A percentile compares a stretch with the other conserved stretches of the same genome.
Conservation (phyloP, 345 rosid genomes). For the Hypericum androsaemum region DNA sequence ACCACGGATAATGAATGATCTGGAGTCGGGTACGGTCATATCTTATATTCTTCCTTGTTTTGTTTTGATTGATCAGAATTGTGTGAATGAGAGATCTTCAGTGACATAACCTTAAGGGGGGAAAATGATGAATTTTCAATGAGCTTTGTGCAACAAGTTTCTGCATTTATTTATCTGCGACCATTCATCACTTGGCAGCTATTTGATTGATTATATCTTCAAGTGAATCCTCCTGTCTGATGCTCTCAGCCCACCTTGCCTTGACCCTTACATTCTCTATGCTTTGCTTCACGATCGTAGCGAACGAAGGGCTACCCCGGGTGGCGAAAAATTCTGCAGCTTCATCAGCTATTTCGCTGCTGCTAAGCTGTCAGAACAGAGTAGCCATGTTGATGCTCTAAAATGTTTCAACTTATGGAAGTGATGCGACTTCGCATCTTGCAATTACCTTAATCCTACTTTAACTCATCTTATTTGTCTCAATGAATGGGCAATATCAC, state of each 20-base stretch:
- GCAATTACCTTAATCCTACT: background rate
- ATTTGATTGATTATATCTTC: slow-evolving; percentile 20
- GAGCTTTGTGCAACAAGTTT: too few relatives aligned
- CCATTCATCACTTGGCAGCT: slow-evolving; percentile 9
- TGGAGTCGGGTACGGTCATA: too few relatives aligned
- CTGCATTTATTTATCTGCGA: too few relatives aligned
- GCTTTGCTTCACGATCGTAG: slow-evolving; percentile 34
- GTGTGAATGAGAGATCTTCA: too few relatives aligned
- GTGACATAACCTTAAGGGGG: too few relatives aligned
- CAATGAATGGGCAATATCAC: background rate
- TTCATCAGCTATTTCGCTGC: slow-evolving; percentile 37
- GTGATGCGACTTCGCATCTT: too few relatives aligned
- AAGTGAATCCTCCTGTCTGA: slow-evolving; percentile 29
- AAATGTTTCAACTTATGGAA: too few relatives aligned
- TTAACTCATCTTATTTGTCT: slow-evolving; percentile 2
- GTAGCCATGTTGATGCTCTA: too few relatives aligned
- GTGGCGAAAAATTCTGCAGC: slow-evolving; percentile 24
- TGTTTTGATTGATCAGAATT: too few relatives aligned
- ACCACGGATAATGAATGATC: too few relatives aligned
- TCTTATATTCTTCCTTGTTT: too few relatives aligned
- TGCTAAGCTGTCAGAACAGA: slow-evolving; percentile 21
- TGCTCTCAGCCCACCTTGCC: slow-evolving; percentile 34
- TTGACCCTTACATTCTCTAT: slow-evolving; percentile 33
- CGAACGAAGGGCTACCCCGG: slow-evolving; percentile 13
- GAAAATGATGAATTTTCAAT: too few relatives aligned